Conservation (phyloP, 495 filamentous ascomycete species). For the Amorphotheca resinae region DNA sequence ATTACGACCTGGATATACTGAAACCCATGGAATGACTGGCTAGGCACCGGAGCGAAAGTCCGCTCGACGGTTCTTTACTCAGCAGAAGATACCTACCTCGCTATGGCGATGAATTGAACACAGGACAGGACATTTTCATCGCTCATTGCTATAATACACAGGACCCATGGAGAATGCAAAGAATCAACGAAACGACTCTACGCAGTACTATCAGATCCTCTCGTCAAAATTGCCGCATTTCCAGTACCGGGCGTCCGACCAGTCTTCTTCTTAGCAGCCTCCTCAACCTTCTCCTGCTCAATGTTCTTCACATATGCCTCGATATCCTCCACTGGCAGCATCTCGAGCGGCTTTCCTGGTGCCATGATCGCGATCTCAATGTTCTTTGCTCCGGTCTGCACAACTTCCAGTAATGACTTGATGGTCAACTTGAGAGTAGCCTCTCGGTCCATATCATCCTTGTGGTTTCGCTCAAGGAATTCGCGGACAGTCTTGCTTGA, state of each 20-base stretch:
- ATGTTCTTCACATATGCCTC: conserved; percentile 96
- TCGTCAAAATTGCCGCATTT: conserved; percentile 65
- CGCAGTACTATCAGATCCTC: conserved; percentile 23
- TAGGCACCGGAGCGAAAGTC: neutral
- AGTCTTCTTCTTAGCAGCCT: conserved; percentile 92
- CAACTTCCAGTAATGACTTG: conserved; percentile 94
- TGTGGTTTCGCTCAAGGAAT: conserved; percentile 96
- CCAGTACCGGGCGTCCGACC: conserved; percentile 65
- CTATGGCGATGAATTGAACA: neutral
- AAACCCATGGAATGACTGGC: neutral
- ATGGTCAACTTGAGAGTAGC: conserved; percentile 94
- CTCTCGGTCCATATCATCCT: conserved; percentile 90
- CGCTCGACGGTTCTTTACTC: too few relatives aligned
- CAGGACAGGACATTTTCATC: conserved; percentile 9
- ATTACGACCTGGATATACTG: neutral
- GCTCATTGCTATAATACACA: conserved; percentile 21
- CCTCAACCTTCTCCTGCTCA: conserved; percentile 97
- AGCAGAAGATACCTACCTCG: conserved; percentile 1
- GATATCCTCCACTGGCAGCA: conserved; percentile 90
- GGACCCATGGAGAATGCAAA: conserved; percentile 7
- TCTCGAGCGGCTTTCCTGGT: conserved; percentile 82
- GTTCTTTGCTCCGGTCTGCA: conserved; percentile 98
- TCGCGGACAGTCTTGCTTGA: conserved; percentile 98
- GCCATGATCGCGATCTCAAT: conserved; percentile 99
- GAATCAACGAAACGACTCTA: conserved; percentile 1